Base-by-base conservation (phyloP, 2,329 filamentous ascomycete species). In the Ilyonectria sp. region DNA sequence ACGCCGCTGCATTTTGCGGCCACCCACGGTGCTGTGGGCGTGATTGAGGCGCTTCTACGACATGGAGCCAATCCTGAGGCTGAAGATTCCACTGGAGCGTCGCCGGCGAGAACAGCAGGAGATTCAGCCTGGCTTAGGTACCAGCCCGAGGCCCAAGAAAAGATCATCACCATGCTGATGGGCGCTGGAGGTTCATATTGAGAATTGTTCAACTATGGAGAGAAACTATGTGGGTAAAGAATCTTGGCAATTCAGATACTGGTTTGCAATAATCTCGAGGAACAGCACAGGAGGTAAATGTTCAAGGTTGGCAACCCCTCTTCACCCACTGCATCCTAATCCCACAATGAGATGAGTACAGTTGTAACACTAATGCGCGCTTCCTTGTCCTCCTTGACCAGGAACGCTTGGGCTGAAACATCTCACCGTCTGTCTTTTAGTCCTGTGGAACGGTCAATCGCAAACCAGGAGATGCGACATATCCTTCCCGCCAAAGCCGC, bases 1-100 rank as follows among this genome's bases (percentile, higher is more conserved):
- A 40, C 47, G 6, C 47, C 62, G 5, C n/a, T 68, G 15, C 56
- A 68, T 37, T 66, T 61, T 49, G 66, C 63, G 44, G 62, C 63
- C 3, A 31, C 46, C 8, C 23, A 53, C 3, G 62, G 66, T 29
- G 52, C 56, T n/a, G 26, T 60, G 23, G 53, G 47, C 13, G 58
- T 67, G 37, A 15, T 54, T 1, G 59, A 46, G 43, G 47, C 57
- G 17, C 29, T 68, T 3, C 6, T 68, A 4, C 40, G 43, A n/a
- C 61, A 64, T 50, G 60, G 65, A 17, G 65, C 55, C 19, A 53
- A 68, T 64, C 53, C 53, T 7, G 13, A 4, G 21, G 21, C 19
- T 11, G 13, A 43, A 23, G 53, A 55, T 17, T 35, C 33, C 5
- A 55, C 15, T 13, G 19, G 10, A 23, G 23, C 35, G 8, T 23